phyloP scores from a whole-genome alignment of 441 rosid species.

The Sinapis alba region DNA sequence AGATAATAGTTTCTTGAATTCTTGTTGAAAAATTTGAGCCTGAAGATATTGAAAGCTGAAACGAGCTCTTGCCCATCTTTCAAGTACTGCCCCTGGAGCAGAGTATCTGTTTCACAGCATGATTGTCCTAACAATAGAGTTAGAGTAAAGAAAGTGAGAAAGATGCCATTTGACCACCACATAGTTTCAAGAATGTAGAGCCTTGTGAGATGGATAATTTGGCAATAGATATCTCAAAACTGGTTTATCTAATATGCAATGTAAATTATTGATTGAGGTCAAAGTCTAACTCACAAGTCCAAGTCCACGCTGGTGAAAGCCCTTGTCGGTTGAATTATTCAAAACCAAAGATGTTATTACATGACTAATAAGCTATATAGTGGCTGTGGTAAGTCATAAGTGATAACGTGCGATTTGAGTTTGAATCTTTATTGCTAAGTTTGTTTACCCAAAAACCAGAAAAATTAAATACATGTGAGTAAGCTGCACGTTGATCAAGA shows the following conservation, averaged over 20 bases:
- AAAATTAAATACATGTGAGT: not conserved
- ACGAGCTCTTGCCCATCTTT: constrained; percentile 38
- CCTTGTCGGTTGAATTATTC: not conserved
- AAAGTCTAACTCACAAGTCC: constrained; percentile 14
- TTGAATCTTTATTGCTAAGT: not conserved
- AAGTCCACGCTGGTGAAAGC: constrained; percentile 20
- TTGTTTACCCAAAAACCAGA: not conserved
- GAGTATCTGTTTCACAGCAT: constrained; percentile 25
- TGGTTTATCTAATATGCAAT: not conserved
- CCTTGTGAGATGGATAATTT: not conserved
- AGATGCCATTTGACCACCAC: not conserved
- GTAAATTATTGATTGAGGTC: not conserved
- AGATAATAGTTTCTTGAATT: constrained; percentile 24
- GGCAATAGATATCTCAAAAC: not conserved
- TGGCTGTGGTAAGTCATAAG: not conserved
- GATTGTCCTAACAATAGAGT: constrained; percentile 25
- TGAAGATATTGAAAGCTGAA: constrained; percentile 39
- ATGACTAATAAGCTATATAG: not conserved
- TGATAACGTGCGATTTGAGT: not conserved
- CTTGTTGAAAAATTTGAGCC: constrained; percentile 34
- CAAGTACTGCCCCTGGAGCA: constrained; percentile 26
- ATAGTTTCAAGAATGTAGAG: not conserved
- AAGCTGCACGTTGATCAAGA: not conserved
- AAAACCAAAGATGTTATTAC: not conserved
- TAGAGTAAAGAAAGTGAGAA: not conserved